These are phyloP conservation scores for Fusarium pseudoanthophilum DNA, from an alignment of 2,329 filamentous ascomycete species.

Conservation along the genomic window DNA sequence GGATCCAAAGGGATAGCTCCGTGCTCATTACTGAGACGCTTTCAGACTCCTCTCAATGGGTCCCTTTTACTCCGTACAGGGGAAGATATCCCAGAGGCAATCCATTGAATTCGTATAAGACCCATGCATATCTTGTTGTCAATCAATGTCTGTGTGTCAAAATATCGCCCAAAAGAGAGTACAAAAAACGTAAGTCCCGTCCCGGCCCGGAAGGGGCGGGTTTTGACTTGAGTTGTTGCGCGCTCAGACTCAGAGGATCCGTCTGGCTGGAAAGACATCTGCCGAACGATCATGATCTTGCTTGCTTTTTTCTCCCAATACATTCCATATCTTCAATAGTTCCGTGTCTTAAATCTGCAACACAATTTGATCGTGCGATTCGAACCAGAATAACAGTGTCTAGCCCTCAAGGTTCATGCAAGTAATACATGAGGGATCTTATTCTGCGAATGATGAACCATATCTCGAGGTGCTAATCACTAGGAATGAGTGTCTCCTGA, in stretches of 20 bases:
- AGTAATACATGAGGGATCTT: not conserved
- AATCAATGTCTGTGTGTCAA: conserved; percentile 31
- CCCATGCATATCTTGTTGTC: conserved; percentile 18
- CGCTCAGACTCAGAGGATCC: conserved; percentile 40
- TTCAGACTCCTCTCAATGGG: not conserved
- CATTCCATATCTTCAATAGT: not conserved
- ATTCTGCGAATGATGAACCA: not conserved
- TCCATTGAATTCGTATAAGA: conserved; percentile 10
- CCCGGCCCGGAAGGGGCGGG: conserved; percentile 4
- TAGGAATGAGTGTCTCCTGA: conserved; percentile 5
- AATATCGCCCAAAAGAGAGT: conserved; percentile 11
- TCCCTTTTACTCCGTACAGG: not conserved
- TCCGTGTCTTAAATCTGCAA: conserved; percentile 18
- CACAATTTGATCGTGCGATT: conserved; percentile 4
- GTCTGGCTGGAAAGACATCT: conserved; percentile 24
- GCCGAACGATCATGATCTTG: conserved; percentile 2
- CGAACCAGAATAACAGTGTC: not conserved
- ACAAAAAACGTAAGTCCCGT: conserved; percentile 21
- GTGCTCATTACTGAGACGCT: conserved; percentile 17
- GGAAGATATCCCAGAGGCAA: not conserved
- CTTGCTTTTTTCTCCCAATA: conserved; percentile 7
- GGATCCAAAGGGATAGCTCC: too few relatives aligned
- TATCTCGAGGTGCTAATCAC: not conserved
- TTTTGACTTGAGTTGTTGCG: conserved; percentile 3
- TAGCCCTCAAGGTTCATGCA: conserved; percentile 11